Base-by-base conservation (phyloP, 2,329 filamentous ascomycete species). In the Penicillium hordei region DNA sequence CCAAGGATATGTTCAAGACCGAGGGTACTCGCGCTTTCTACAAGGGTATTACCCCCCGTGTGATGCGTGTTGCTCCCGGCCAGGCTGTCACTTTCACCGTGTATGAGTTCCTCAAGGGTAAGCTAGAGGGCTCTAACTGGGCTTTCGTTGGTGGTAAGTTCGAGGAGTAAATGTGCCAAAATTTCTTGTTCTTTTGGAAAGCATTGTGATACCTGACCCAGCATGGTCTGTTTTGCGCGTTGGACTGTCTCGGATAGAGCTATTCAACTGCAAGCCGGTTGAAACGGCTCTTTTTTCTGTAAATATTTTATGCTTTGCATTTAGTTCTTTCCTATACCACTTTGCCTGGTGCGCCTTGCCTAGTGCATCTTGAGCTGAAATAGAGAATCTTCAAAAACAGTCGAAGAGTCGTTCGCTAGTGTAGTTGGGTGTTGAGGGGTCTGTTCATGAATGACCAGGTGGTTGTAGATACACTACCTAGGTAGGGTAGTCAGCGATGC, bases 1-100 rank as follows among this genome's bases (percentile, higher is more conserved):
- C 90, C 51, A 83, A 78, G 55, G 89, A 93, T 63, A 94, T 93
- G 90, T 93, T 93, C 80, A 90, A 86, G 87, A 90, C 96, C 79
- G 94, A 99, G 79, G 94, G 94, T 36, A 82, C 93, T 66, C 88
- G 91, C 69, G 94, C 94, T 48, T 99, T 99, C 79, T 99, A 96
- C 83, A 97, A 97, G 84, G 94, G 94, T 69, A 99, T 99, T 77
- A 99, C 94, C 46, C 94, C 94, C 7, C 86, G 94, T 68, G 90
- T 99, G 67, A 97, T 97, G 92, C 87, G 94, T 71, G 94, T 99
- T 53, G 94, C 94, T 27, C 94, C 94, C 8, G 94, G 94, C 46
- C 94, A 99, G 81, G 94, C 87, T 19, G 86, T 89, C 44, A 89
- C 86, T 3, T 89, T 89, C 67, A 88, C 76, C 2, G 89, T 93